phyloP scores from a whole-genome alignment of 495 filamentous ascomycete species.

The Staphylotrichum tortipilum region DNA sequence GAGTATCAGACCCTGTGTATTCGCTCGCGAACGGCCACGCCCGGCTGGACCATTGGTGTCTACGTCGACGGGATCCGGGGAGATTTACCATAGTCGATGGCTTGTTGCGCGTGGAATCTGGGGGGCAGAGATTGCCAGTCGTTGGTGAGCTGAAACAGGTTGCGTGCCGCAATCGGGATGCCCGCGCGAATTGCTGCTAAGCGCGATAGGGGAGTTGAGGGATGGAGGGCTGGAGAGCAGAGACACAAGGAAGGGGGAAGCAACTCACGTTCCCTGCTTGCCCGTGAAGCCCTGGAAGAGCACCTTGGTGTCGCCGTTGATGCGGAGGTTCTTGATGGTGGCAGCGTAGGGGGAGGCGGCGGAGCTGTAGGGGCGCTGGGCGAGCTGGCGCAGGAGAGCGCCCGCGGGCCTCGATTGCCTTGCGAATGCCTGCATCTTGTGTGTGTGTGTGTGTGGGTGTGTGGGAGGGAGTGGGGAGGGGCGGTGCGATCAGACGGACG shows the following conservation, averaged over 20 bases:
- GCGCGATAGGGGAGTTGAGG: constrained; percentile 12
- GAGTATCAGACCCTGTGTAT: constrained; percentile 11
- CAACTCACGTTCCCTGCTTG: constrained; percentile 92
- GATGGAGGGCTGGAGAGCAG: constrained; percentile 1
- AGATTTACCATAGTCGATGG: constrained; percentile 85
- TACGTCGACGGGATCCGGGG: neutral
- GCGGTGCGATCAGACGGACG: neutral
- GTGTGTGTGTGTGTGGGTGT: no score
- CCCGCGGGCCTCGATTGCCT: constrained; percentile 40
- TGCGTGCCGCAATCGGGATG: neutral
- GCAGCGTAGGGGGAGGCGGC: constrained; percentile 62
- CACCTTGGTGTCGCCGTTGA: constrained; percentile 86
- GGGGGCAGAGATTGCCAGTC: constrained; percentile 34
- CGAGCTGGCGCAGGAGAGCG: constrained; percentile 35
- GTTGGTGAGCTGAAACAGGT: constrained; percentile 7
- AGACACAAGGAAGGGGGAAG: neutral
- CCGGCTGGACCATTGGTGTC: neutral
- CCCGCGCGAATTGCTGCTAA: neutral
- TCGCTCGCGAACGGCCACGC: no score
- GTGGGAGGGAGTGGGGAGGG: no score
- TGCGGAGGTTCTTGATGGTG: constrained; percentile 84
- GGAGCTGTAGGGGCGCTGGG: constrained; percentile 61
- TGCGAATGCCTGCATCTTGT: constrained; percentile 39
- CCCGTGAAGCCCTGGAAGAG: constrained; percentile 98
- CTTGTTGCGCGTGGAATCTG: constrained; percentile 96